These are phyloP conservation scores for Trichoderma atrobrunneum DNA, from an alignment of 2,329 filamentous ascomycete genomes.

Conservation along the genomic window DNA sequence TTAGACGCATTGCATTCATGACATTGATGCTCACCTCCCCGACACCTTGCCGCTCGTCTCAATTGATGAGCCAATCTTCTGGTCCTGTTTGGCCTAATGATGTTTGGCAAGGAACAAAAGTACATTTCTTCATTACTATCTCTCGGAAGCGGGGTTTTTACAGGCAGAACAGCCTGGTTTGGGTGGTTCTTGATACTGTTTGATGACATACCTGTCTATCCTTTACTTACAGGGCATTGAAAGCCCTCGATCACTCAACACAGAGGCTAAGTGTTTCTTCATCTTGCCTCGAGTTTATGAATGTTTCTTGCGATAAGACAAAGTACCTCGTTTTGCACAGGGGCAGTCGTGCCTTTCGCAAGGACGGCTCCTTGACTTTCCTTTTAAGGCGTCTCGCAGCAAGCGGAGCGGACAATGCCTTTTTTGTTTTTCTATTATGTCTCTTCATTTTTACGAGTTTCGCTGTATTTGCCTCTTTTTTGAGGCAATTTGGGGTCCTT, in stretches of 20 bases:
- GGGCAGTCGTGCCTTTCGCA: conserved; percentile 7
- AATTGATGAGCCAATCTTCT: not conserved
- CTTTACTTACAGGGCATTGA: not conserved
- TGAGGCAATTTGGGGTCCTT: not conserved
- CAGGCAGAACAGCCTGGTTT: not conserved
- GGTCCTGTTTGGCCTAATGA: not conserved
- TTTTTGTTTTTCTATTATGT: not conserved
- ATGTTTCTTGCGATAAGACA: not conserved
- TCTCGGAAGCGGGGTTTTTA: not conserved
- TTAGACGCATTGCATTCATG: conserved; percentile 3
- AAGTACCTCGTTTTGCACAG: conserved; percentile 2
- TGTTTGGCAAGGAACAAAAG: not conserved
- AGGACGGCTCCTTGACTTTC: conserved; percentile 16
- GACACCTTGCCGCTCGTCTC: not conserved
- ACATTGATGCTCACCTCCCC: not conserved
- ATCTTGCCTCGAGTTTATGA: not conserved
- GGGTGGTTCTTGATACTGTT: not conserved
- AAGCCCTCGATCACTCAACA: not conserved
- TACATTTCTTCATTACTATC: not conserved
- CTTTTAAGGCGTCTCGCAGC: conserved; percentile 10
- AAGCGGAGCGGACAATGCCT: conserved; percentile 10
- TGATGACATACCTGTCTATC: not conserved
- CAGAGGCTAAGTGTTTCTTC: not conserved
- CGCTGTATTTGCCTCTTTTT: not conserved
- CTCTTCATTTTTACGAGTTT: not conserved